These are phyloP conservation scores for Exophiala bonariae DNA, from an alignment of 2,329 filamentous ascomycete species.

Conservation along the genomic window DNA sequence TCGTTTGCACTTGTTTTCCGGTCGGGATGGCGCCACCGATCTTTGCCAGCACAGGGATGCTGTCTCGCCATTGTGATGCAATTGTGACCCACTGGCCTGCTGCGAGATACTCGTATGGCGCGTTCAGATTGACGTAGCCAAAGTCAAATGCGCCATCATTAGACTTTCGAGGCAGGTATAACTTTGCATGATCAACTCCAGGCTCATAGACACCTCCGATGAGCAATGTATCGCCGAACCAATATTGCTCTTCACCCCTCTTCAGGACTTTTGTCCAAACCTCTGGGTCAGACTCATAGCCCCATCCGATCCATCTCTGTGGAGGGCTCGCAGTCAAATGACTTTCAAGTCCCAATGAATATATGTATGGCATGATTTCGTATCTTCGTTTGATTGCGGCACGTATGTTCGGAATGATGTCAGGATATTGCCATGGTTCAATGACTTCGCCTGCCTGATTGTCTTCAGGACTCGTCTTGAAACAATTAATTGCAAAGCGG, in stretches of 20 bases:
- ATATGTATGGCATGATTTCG: conserved; percentile 70
- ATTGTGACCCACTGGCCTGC: conserved; percentile 57
- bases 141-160: conserved; percentile 43
- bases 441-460: conserved; percentile 71
- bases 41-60: conserved; percentile 57
- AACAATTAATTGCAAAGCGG: conserved; percentile 76
- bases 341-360: conserved; percentile 63
- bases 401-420: conserved; percentile 63
- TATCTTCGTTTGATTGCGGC: conserved; percentile 69
- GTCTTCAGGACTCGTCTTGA: conserved; percentile 68
- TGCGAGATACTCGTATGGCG: conserved; percentile 58
- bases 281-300: conserved; percentile 65
- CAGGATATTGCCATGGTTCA: conserved; percentile 75
- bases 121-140: conserved; percentile 64
- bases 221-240: conserved; percentile 67
- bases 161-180: conserved; percentile 49
- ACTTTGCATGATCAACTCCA: conserved; percentile 51
- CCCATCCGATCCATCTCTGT: conserved; percentile 73
- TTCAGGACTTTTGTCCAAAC: conserved; percentile 64
- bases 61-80: conserved; percentile 50
- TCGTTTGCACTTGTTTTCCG: conserved; percentile 52
- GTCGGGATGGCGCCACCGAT: conserved; percentile 56
- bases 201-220: conserved; percentile 68
- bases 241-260: conserved; percentile 69
- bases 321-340: conserved; percentile 63